Conservation (phyloP, 768 basidiomycete genomes). For the Boletus subcaerulescens region DNA sequence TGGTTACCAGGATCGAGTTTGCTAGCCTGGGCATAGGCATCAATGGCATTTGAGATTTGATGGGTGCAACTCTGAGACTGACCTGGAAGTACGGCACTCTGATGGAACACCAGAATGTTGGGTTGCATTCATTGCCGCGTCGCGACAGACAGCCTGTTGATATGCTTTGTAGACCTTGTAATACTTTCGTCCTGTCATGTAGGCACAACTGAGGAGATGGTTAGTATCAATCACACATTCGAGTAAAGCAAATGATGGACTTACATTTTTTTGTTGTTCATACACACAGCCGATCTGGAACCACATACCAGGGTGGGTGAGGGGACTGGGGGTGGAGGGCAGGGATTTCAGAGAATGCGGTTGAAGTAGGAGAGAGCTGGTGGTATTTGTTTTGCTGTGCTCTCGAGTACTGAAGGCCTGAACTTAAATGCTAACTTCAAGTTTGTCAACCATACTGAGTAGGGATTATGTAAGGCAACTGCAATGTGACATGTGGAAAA, state of each 20-base stretch:
- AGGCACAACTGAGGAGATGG: conserved; percentile 91
- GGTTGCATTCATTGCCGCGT: conserved; percentile 76
- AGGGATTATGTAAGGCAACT: too few species aligned
- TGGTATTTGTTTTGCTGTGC: conserved; percentile 88
- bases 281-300: conserved; percentile 99
- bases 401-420: too few species aligned
- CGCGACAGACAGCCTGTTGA: conserved; percentile 99
- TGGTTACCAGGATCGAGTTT: conserved; percentile 88
- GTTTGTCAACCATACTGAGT: too few species aligned
- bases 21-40: conserved; percentile 92
- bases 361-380: conserved; percentile 89
- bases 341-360: conserved; percentile 85
- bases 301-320: conserved; percentile 98
- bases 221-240: conserved; percentile 10
- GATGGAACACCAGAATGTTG: conserved; percentile 99
- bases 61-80: conserved; percentile 99
- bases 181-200: conserved; percentile 98
- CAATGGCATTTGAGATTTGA: conserved; percentile 97
- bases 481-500: too few species aligned
- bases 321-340: conserved; percentile 67
- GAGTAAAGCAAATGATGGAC: conserved; percentile 21
- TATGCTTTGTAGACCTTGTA: conserved; percentile 99
- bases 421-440: too few species aligned
- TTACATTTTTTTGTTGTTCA: conserved; percentile 91
- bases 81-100: conserved; percentile 99